phyloP scores from a whole-genome alignment of 805 yeast genomes.

The Hanseniaspora nectarophila region DNA sequence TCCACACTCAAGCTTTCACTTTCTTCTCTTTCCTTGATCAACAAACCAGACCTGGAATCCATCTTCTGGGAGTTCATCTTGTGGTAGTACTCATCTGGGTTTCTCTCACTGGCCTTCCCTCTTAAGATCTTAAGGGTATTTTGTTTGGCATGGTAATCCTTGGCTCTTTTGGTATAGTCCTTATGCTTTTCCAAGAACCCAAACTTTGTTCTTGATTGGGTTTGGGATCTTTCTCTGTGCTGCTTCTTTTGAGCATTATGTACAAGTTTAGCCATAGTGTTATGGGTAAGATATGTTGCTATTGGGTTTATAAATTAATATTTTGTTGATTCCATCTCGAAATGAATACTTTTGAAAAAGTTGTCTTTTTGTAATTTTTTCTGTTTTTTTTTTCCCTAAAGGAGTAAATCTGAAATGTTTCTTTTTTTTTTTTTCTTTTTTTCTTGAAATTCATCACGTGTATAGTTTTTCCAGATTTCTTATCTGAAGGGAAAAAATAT shows the following conservation, averaged over 20 bases:
- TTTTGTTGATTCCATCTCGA: no score
- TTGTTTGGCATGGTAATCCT: conserved; percentile 48
- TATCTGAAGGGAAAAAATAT: not conserved
- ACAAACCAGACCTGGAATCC: conserved; percentile 51
- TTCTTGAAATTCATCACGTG: not conserved
- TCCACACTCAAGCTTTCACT: conserved; percentile 50
- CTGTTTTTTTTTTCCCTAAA: not conserved
- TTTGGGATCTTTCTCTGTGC: conserved; percentile 88
- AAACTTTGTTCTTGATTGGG: conserved; percentile 53
- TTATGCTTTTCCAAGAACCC: conserved; percentile 91
- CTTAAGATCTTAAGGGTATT: conserved; percentile 55
- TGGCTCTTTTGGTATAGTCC: conserved; percentile 64
- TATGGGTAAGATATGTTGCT: no score
- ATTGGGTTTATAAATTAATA: no score
- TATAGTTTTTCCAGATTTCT: not conserved
- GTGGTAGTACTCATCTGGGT: conserved; percentile 94
- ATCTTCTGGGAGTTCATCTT: conserved; percentile 68
- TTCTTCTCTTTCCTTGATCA: conserved; percentile 45
- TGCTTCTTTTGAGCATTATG: conserved; percentile 93
- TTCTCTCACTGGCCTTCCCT: conserved; percentile 57
- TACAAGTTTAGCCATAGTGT: conserved; percentile 55
- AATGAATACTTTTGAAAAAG: no score
- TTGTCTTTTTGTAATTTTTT: not conserved
- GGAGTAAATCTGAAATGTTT: not conserved
- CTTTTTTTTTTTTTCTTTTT: not conserved